Conservation (phyloP, 2,329 filamentous ascomycete species). For the Aspergillus tanneri region DNA sequence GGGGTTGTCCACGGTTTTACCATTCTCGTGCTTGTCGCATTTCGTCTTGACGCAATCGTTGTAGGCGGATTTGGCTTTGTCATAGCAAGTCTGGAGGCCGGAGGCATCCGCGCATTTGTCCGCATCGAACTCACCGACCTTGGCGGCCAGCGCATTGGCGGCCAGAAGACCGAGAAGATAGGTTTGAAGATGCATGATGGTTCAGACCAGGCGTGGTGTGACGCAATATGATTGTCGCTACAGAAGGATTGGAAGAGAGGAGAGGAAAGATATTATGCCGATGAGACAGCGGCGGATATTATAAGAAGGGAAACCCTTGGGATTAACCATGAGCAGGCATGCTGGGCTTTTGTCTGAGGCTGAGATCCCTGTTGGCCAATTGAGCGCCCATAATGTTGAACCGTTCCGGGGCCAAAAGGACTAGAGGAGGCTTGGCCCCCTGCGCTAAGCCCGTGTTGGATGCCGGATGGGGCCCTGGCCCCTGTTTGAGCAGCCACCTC, state of each 20-base stretch:
- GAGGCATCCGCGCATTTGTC: slow-evolving; percentile 13
- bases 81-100: slow-evolving; percentile 14
- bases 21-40: slow-evolving; percentile 10
- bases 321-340: neutral
- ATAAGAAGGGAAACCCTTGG: neutral
- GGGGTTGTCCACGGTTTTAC: slow-evolving; percentile 1
- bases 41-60: slow-evolving; percentile 15
- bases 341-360: neutral
- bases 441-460: neutral
- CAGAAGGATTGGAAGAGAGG: neutral
- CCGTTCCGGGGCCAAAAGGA: neutral
- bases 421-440: neutral
- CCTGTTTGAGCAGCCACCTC: neutral
- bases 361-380: neutral
- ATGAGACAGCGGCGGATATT: neutral
- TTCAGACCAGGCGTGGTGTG: neutral
- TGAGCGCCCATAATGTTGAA: neutral
- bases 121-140: slow-evolving; percentile 14
- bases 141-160: neutral
- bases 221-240: neutral
- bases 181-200: neutral
- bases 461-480: neutral
- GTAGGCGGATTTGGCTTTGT: slow-evolving; percentile 7
- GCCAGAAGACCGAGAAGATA: neutral
- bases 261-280: neutral